Conservation (phyloP, 805 yeast species). For the Yamadazyma insecticola region DNA sequence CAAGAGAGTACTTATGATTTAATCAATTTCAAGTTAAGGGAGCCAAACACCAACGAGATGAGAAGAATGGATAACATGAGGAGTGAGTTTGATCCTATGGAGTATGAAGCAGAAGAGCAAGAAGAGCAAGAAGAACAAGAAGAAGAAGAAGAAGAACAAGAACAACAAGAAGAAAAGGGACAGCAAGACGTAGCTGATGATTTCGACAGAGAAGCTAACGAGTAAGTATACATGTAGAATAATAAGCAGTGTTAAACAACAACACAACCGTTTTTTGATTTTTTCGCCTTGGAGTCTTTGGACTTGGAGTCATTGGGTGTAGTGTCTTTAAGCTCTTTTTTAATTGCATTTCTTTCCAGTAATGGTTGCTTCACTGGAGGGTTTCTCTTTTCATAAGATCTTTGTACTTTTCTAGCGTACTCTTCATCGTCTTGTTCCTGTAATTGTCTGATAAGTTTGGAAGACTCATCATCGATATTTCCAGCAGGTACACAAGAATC, state of each 20-base stretch:
- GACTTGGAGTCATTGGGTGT: too few relatives aligned
- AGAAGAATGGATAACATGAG: conserved; percentile 63
- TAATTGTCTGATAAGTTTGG: conserved; percentile 38
- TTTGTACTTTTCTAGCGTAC: conserved; percentile 44
- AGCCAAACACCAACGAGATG: conserved; percentile 67
- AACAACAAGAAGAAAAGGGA: conserved; percentile 4
- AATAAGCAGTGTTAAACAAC: conserved; percentile 13
- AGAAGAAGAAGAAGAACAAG: conserved; percentile 13
- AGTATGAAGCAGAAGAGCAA: conserved; percentile 62
- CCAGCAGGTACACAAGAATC: conserved; percentile 1
- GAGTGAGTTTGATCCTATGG: conserved; percentile 74
- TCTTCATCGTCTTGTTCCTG: conserved; percentile 57
- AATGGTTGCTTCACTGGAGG: conserved; percentile 3
- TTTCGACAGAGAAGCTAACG: conserved; percentile 1
- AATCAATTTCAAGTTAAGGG: conserved; percentile 60
- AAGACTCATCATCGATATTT: conserved; percentile 16
- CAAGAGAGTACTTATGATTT: conserved; percentile 57
- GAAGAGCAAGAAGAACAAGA: conserved; percentile 38
- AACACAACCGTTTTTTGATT: conserved; percentile 17
- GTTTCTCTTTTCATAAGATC: conserved; percentile 17
- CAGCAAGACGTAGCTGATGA: conserved; percentile 5
- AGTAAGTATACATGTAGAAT: background rate
- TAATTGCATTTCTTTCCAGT: conserved; percentile 1
- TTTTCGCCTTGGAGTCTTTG: conserved; percentile 10
- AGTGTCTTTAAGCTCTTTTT: too few relatives aligned